A percentile compares a stretch with the other conserved stretches of the same genome.
phyloP scores from a whole-genome alignment of 2,329 filamentous ascomycete species.

The Chaetomium strumarium region DNA sequence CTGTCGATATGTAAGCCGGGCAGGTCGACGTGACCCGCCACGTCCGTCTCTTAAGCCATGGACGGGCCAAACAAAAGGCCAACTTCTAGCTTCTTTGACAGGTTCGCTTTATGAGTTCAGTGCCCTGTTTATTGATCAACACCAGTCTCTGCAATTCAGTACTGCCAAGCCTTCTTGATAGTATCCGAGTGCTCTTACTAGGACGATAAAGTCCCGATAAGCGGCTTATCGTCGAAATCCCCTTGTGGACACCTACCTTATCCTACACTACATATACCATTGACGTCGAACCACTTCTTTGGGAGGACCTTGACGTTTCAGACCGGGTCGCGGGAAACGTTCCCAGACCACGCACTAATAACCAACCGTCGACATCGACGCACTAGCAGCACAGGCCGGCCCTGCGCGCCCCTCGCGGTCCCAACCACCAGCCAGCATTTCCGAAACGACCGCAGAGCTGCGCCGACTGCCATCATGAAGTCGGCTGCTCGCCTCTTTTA shows the following conservation, averaged over 20 bases:
- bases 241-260: slow-evolving; percentile 4
- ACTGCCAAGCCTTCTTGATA: slow-evolving; percentile 7
- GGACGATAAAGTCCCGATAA: slow-evolving; percentile 9
- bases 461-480: slow-evolving; percentile 38
- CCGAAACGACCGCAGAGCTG: neutral
- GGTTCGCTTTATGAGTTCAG: neutral
- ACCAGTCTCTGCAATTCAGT: neutral
- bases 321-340: slow-evolving; percentile 13
- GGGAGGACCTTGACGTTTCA: slow-evolving; percentile 16
- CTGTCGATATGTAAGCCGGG: neutral
- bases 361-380: neutral
- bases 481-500: slow-evolving; percentile 50
- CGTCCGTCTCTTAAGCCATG: neutral
- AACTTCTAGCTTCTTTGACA: neutral
- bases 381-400: neutral
- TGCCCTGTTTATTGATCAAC: neutral
- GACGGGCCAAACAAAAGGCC: neutral
- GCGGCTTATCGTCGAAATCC: slow-evolving; percentile 12
- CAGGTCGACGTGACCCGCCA: neutral
- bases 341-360: slow-evolving; percentile 2
- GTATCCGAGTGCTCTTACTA: neutral
- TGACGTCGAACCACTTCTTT: slow-evolving; percentile 11
- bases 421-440: neutral
- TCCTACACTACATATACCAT: no score
- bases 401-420: neutral